Evolutionary conservation across 345 rosid genomes (phyloP), one percentile per base, ranked within the genome.

Genomic region (Acer campestre): DNA sequence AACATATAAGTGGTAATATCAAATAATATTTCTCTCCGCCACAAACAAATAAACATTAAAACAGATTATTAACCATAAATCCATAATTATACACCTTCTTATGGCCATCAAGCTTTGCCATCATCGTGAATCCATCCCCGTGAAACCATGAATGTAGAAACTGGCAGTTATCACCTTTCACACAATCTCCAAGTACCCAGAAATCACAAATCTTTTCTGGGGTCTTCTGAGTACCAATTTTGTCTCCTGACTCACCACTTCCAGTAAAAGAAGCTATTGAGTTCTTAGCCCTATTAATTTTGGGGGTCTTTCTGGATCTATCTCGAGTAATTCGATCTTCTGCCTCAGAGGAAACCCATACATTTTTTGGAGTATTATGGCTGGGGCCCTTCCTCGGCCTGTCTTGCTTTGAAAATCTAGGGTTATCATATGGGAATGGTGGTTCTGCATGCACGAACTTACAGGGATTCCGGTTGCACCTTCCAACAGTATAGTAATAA

Each of bases 21-120:
- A 61, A 61, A 61, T 25, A 10, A 4, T 11, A 6, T 11, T 14
- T 61, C 65, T 25, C 31, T 9, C 9, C 46, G 2, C 46, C 46
- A 42, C 46, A 42, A 42, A 42, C 2, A 4, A 64, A 64, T 1
- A 0, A 20, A 23, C 7, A 22, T 4, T 22, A 68, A 68, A 10
- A 35, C 56, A 20, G 18, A 44, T 29, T 6, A 20, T n/a, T 20
- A n/a, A 58, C 6, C 74, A 35, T 42, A 42, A 8, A 9, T 12
- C 6, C 74, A 35, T 48, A 56, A 53, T 18, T 49, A 58, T 78
- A 86, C 85, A 35, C 38, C 86, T 82, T 76, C 17, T 68, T 68
- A 46, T 86, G 89, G 11, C 85, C 85, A 10, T 46, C 70, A 62
- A 86, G 89, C 29, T 72, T 79, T 22, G 84, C 82, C 70, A 84